Base-by-base conservation (phyloP, 305 asterid genomes). In the Rubia balearica region DNA sequence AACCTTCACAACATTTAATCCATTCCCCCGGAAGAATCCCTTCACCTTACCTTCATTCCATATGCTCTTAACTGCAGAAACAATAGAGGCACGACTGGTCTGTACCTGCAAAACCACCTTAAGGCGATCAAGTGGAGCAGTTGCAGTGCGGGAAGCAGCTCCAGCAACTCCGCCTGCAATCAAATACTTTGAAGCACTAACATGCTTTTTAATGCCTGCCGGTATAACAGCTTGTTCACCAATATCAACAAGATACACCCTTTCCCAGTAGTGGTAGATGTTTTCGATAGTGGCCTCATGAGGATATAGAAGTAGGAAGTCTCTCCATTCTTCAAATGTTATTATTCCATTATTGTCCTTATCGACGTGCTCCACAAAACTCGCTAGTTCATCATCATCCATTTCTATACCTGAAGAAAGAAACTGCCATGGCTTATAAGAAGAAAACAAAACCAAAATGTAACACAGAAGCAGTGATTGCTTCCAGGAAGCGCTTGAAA, bases 151-250 rank as follows among this genome's bases (percentile, higher is more conserved):
- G 68, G 99, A 95, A 71, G 94, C 84, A 6, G 92, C 99, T 68
- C 99, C 99, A 61, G 99, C 98, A 69, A 95, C 96, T 30, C 96
- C 99, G 19, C 99, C 99, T 0, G 97, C 99, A 56, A 95, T 84
- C 75, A 95, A 77, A 78, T 95, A 95, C 61, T 92, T 92, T 63
- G 87, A 63, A 36, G 97, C 97, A 69, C 88, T 86, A 30, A 84
- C 91, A 72, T 92, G 97, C 75, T 83, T 92, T 83, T 92, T 90
- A 78, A 95, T 90, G 85, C 99, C 99, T 78, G 87, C 88, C 3
- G 98, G 99, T 76, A 95, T 87, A 65, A 92, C 90, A 3, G 98
- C 92, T 5, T 90, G 97, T 73, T 95, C 99, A 42, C 99, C 98
- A 42, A 95, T 95, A 79, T 95, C 98, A 53, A 95, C 96, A 11